Evolutionary conservation across 202 grass and related monocot species (phyloP), one percentile per base, ranked within the genome.

Genomic region (Musa balbisiana): DNA sequence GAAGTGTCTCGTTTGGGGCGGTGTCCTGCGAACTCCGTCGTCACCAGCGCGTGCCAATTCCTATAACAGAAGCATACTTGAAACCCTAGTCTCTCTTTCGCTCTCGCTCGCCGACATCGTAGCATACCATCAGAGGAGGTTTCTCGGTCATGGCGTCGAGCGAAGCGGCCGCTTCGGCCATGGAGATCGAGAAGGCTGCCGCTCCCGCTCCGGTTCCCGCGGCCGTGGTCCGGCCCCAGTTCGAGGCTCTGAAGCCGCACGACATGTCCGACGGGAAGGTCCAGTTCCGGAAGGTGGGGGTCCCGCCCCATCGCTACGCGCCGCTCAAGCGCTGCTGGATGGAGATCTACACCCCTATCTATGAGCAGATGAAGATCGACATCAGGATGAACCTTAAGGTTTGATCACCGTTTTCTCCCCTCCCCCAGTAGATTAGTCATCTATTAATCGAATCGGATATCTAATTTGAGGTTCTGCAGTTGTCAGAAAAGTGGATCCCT

Each of bases 321-420:
- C 92, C 87, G 19, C 75, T 92, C 54, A 96, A 96, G 76, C 85
- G 81, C 27, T 73, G 73, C 22, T 96, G 92, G 92, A 86, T 96
- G 89, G 92, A 96, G 51, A 92, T 96, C 63, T 96, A 92, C 83
- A 89, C 76, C 3, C 89, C 89, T 49, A 76, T 96, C 11, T 96
- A 82, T 33, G 92, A 92, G 80, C 87, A 92, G 81, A 96, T 92
- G 92, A 96, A 92, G 84, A 69, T 96, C 76, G 89, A 96, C 71
- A 86, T 96, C 62, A 81, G 87, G 72, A 96, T 96, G 92, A 92
- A 96, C 80, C 85, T 92, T 27, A 96, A 96, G 89, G 92, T 89
- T 73, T 66, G 82, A 16, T 63, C 21, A 20, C 10, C 11, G 19
- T 51, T 17, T 70, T 11, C 15, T 27, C 9, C 5, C 14, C 19